Evolutionary conservation across 768 basidiomycete genomes (phyloP), one percentile per base, ranked within the genome.

Genomic region (Phlebiopsis flavidoalba): DNA sequence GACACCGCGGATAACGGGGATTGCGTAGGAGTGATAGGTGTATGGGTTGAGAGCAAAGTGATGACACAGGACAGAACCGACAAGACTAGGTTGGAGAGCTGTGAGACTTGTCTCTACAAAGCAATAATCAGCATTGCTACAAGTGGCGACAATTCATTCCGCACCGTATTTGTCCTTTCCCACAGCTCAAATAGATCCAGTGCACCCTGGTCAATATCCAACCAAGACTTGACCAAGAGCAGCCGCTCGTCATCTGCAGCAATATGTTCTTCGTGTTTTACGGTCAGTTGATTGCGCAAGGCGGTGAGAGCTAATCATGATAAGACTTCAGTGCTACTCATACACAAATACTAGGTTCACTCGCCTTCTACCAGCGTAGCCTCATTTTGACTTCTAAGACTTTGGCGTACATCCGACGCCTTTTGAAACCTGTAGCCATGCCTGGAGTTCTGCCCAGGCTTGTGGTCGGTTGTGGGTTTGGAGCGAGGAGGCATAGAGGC

Each of bases 151-250:
- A 31, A 17, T 4, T 43, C 8, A 8, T 10, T 8, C 73, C 82
- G 17, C 59, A 88, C 88, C 35, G 80, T 76, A 50, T 75, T 79
- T 1, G 77, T 62, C 7, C 66, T 70, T 58, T 87, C 85, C 87
- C 87, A 91, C 14, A 87, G 64, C 19, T 74, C 69, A 65, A 92
- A 88, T 3, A 91, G 56, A 57, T 89, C 85, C 36, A 78, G 75
- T 26, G 81, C 84, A 1, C 81, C 83, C 0, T 85, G 80, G 11
- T 76, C 77, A 11, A 67, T 71, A 40, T 82, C 82, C 64, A 92
- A 71, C 88, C 89, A 93, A 47, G 77, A 73, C 63, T 83, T 82
- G 0, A 78, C 81, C 5, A 92, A 76, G 2, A 78, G 55, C 8
- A 93, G 71, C 36, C 90, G 79, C 36, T 77, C 78, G 70, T 93